Evolutionary conservation across 129 eudicot genomes (phyloP).

Genomic region (Artemisia tridentata): DNA sequence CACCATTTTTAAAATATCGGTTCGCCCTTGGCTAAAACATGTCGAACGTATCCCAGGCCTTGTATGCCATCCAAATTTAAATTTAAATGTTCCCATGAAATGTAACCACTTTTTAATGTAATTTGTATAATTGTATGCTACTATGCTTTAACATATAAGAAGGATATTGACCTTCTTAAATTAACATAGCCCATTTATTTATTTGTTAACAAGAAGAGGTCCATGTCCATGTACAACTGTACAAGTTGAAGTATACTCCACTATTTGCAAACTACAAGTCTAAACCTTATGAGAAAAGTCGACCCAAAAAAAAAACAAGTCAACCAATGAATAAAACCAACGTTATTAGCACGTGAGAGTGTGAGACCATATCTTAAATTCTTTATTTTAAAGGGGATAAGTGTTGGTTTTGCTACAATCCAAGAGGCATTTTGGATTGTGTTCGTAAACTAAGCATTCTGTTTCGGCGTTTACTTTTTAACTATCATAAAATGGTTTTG

Average conservation of each 20-base stretch:
- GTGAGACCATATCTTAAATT: neutral
- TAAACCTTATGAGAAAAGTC: neutral
- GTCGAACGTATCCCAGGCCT: too few relatives aligned
- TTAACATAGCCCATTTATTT: neutral
- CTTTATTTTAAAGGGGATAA: neutral
- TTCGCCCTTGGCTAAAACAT: too few relatives aligned
- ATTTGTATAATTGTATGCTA: too few relatives aligned
- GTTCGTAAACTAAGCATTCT: too few relatives aligned
- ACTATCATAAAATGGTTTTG: too few relatives aligned
- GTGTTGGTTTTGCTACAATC: neutral
- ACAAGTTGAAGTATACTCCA: neutral
- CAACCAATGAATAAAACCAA: neutral
- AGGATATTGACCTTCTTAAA: neutral
- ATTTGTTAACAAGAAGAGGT: neutral
- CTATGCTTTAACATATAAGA: neutral
- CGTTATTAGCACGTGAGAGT: neutral
- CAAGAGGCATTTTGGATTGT: too few relatives aligned
- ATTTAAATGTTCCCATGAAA: neutral
- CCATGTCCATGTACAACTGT: neutral
- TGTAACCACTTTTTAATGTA: neutral
- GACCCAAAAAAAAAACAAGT: neutral
- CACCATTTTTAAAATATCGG: too few relatives aligned
- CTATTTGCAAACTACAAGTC: conserved; percentile 2
- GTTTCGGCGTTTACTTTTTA: too few relatives aligned
- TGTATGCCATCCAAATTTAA: too few relatives aligned